Percentiles rank a stretch among this genome's conserved stretches.
phyloP scores from a whole-genome alignment of 352 stramenopile genomes.

The Phytophthora melonis region DNA sequence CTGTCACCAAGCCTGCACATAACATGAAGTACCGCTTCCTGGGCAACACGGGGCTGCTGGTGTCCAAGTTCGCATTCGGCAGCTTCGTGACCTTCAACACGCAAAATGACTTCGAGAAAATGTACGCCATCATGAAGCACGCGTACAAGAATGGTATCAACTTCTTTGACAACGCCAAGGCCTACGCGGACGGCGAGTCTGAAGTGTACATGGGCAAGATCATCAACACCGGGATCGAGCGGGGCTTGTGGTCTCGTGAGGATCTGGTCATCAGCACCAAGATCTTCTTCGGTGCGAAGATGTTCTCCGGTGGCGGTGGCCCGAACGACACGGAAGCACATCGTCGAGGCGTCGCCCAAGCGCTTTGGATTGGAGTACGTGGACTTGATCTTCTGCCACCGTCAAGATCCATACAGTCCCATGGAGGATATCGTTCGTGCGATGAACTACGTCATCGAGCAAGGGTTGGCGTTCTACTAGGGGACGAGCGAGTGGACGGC shows the following conservation, averaged over 20 bases:
- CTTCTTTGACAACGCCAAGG: slow-evolving; percentile 70
- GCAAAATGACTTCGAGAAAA: slow-evolving; percentile 52
- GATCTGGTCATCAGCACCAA: slow-evolving; percentile 59
- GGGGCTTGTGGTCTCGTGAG: slow-evolving; percentile 44
- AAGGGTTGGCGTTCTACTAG: slow-evolving; percentile 72
- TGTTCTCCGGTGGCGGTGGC: slow-evolving; percentile 17
- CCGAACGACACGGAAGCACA: slow-evolving; percentile 45
- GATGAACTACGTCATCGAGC: slow-evolving; percentile 68
- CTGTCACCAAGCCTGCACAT: slow-evolving; percentile 25
- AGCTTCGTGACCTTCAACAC: slow-evolving; percentile 56
- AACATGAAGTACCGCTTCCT: slow-evolving; percentile 65
- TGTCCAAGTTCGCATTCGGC: slow-evolving; percentile 59
- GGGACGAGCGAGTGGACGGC: slow-evolving; percentile 75
- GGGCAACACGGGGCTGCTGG: slow-evolving; percentile 52
- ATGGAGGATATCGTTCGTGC: slow-evolving; percentile 70
- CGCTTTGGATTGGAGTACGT: slow-evolving; percentile 58
- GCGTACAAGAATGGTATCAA: slow-evolving; percentile 64
- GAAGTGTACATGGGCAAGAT: slow-evolving; percentile 61
- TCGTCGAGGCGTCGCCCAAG: slow-evolving; percentile 53
- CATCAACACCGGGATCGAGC: slow-evolving; percentile 52
- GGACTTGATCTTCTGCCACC: slow-evolving; percentile 65
- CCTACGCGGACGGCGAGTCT: slow-evolving; percentile 49
- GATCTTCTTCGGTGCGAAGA: slow-evolving; percentile 1
- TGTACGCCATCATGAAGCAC: slow-evolving; percentile 55
- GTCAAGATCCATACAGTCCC: slow-evolving; percentile 51